Conservation (phyloP, 306 rosid species). For the Prunus dulcis region DNA sequence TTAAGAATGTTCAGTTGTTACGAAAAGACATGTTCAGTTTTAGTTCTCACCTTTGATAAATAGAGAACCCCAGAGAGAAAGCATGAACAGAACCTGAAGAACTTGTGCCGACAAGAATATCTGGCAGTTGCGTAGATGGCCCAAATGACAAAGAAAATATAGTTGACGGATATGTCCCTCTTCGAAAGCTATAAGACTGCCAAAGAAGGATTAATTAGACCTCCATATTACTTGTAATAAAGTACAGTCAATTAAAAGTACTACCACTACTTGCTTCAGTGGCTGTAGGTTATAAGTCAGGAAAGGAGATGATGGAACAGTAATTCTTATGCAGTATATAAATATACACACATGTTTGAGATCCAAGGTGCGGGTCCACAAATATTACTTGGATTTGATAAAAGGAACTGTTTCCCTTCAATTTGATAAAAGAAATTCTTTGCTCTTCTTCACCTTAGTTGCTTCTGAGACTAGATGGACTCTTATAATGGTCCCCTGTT, state of each 20-base stretch:
- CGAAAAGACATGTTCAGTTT: conserved; percentile 11
- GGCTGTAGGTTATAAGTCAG: neutral
- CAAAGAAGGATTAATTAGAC: conserved; percentile 31
- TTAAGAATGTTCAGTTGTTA: no score
- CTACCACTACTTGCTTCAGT: neutral
- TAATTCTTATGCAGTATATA: neutral
- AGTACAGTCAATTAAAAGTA: conserved; percentile 5
- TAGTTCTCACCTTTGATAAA: conserved; percentile 59
- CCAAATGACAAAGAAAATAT: conserved; percentile 90
- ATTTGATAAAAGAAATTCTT: no score
- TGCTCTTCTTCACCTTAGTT: conserved; percentile 59
- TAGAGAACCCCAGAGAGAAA: conserved; percentile 69
- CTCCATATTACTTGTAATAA: conserved; percentile 12
- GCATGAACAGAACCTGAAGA: conserved; percentile 92
- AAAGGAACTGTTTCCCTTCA: neutral
- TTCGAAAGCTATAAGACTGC: conserved; percentile 92
- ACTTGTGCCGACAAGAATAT: conserved; percentile 86
- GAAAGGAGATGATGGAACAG: neutral
- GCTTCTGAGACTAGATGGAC: conserved; percentile 91
- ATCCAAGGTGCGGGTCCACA: neutral
- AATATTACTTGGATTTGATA: no score
- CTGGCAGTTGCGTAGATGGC: conserved; percentile 72
- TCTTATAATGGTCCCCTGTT: conserved; percentile 91
- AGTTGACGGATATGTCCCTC: conserved; percentile 85
- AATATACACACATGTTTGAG: neutral